Conservation (phyloP, 768 basidiomycete species). For the Gyrodon lividus region DNA sequence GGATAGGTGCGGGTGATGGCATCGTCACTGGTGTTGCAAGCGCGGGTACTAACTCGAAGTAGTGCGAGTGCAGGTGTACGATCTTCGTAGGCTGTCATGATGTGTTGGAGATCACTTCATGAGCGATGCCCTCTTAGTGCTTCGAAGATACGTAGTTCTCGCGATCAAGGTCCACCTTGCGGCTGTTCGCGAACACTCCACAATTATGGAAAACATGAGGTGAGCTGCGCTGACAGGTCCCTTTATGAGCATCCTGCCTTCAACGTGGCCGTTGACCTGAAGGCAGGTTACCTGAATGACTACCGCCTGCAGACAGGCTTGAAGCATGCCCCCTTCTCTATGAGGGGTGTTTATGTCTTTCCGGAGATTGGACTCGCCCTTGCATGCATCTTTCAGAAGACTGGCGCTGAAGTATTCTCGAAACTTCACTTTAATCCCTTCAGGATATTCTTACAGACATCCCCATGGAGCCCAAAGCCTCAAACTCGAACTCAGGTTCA, state of each 20-base stretch:
- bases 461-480: no score
- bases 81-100: constrained; percentile 24
- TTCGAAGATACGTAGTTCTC: constrained; percentile 30
- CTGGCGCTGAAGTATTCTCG: no score
- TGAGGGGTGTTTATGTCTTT: constrained; percentile 29
- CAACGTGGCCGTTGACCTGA: constrained; percentile 37
- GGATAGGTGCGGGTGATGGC: no score
- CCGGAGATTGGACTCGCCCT: no score
- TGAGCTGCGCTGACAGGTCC: constrained; percentile 31
- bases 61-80: no score
- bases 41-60: no score
- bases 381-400: no score
- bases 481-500: no score
- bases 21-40: no score
- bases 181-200: constrained; percentile 31
- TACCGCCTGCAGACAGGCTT: constrained; percentile 31
- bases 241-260: constrained; percentile 30
- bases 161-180: constrained; percentile 33
- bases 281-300: constrained; percentile 33
- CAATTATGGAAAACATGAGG: constrained; percentile 39
- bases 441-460: no score
- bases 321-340: constrained; percentile 29
- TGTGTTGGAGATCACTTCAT: constrained; percentile 16
- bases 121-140: constrained; percentile 19
- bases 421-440: no score